Percentiles rank a stretch among this genome's conserved stretches.
Conservation (phyloP, 495 filamentous ascomycete species). For the Trichodelitschia bisporula region DNA sequence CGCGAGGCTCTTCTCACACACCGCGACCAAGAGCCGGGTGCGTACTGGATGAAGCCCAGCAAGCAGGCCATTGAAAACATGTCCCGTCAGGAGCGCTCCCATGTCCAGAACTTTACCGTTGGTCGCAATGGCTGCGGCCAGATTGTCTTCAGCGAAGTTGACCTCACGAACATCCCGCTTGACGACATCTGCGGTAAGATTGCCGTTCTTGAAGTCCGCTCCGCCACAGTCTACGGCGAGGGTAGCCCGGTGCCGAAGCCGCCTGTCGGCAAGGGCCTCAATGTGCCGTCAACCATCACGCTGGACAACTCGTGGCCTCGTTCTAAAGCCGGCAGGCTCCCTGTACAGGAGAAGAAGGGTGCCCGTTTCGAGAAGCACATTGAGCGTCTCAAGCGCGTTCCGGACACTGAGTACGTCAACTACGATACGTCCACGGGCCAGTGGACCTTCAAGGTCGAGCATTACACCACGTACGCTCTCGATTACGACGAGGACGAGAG, state of each 20-base stretch:
- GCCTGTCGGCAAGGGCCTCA: constrained; percentile 59
- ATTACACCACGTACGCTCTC: constrained; percentile 90
- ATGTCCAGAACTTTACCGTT: constrained; percentile 45
- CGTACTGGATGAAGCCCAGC: constrained; percentile 67
- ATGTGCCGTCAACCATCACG: constrained; percentile 63
- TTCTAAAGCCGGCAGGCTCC: constrained; percentile 29
- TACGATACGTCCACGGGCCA: constrained; percentile 58
- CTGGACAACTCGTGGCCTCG: constrained; percentile 84
- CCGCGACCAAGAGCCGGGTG: constrained; percentile 34
- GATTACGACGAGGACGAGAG: constrained; percentile 21
- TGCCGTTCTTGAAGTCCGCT: constrained; percentile 46
- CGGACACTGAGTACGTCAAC: constrained; percentile 52
- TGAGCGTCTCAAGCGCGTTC: constrained; percentile 48
- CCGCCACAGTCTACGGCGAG: constrained; percentile 67
- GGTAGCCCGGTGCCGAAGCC: constrained; percentile 36
- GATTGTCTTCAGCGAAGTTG: constrained; percentile 60
- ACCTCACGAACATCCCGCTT: constrained; percentile 45
- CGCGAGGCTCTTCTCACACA: constrained; percentile 9
- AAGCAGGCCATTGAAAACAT: constrained; percentile 45
- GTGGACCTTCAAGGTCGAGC: constrained; percentile 78
- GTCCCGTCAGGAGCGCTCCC: constrained; percentile 45
- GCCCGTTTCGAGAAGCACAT: constrained; percentile 54
- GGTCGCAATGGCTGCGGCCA: constrained; percentile 59
- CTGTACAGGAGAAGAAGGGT: constrained; percentile 27
- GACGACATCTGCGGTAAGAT: constrained; percentile 49